Percentiles rank a stretch among this genome's conserved stretches.
These are phyloP conservation scores for Tricholoma terreum DNA, from an alignment of 768 basidiomycete species.

Conservation along the genomic window DNA sequence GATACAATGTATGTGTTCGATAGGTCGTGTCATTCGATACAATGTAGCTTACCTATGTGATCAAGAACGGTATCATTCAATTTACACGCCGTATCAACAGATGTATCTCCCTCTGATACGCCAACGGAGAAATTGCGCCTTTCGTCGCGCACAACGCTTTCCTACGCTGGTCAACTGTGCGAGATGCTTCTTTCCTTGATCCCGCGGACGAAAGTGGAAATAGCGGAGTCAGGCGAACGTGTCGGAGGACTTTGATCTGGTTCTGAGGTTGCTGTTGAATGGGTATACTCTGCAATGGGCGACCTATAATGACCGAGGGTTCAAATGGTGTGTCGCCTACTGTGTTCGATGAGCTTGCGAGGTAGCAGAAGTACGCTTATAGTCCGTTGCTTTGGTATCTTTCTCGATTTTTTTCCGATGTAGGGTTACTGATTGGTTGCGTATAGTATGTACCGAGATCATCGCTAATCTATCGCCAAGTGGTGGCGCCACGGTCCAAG, in stretches of 20 bases:
- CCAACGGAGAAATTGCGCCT: constrained; percentile 79
- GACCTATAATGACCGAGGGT: no score
- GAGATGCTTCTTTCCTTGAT: constrained; percentile 78
- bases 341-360: no score
- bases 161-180: constrained; percentile 81
- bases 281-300: no score
- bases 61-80: constrained; percentile 86
- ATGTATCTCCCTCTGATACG: constrained; percentile 72
- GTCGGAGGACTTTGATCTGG: no score
- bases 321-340: constrained; percentile 89
- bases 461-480: constrained; percentile 79
- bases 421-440: constrained; percentile 14
- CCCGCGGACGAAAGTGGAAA: no score
- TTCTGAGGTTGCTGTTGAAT: no score
- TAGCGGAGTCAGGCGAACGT: no score
- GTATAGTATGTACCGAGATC: constrained; percentile 63
- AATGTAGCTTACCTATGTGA: no score
- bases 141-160: constrained; percentile 89
- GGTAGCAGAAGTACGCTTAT: no score
- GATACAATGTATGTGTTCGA: no score
- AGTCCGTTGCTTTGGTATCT: constrained; percentile 41
- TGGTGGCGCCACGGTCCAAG: constrained; percentile 81
- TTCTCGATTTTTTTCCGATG: background rate
- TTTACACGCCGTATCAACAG: constrained; percentile 89
- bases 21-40: no score